Evolutionary conservation across 805 yeast species (phyloP).

Genomic region (Ogataea salicorniae): DNA sequence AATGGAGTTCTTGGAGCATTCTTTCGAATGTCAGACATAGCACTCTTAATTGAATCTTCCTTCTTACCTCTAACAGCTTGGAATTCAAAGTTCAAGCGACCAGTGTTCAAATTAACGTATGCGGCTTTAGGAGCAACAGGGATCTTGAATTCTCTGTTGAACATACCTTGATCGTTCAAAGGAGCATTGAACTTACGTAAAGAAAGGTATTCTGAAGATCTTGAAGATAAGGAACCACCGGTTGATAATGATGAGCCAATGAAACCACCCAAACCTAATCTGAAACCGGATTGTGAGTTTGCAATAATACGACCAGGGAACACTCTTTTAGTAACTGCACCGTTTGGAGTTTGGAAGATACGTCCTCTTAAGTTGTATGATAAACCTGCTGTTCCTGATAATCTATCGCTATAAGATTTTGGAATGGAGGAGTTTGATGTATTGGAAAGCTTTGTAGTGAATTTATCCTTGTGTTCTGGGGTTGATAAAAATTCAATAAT

Average conservation of each 20-base stretch:
- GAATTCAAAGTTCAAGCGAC: constrained; percentile 19
- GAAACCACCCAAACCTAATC: constrained; percentile 56
- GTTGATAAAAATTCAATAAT: constrained; percentile 32
- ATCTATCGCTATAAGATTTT: constrained; percentile 15
- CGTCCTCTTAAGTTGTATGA: constrained; percentile 67
- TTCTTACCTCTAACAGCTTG: constrained; percentile 19
- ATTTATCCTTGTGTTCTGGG: background rate
- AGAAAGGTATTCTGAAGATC: constrained; percentile 19
- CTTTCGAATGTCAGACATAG: constrained; percentile 12
- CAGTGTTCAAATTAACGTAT: constrained; percentile 18
- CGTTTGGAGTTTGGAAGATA: constrained; percentile 65
- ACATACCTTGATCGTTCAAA: constrained; percentile 20
- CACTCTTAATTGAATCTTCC: constrained; percentile 1
- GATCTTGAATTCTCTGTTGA: constrained; percentile 25
- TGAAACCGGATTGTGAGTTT: constrained; percentile 34
- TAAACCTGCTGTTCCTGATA: constrained; percentile 70
- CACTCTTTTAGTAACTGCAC: constrained; percentile 45
- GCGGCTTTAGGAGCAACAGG: constrained; percentile 27
- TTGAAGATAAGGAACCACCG: constrained; percentile 9
- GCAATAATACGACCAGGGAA: constrained; percentile 63
- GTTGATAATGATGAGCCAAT: constrained; percentile 23
- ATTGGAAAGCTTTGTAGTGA: background rate
- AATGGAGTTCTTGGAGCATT: constrained; percentile 18
- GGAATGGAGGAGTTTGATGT: constrained; percentile 9
- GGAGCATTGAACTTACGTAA: constrained; percentile 17